Percentiles rank a stretch among this genome's conserved stretches.
Evolutionary conservation across 805 yeast species (phyloP).

Genomic region (Wickerhamiella allomyrinae): DNA sequence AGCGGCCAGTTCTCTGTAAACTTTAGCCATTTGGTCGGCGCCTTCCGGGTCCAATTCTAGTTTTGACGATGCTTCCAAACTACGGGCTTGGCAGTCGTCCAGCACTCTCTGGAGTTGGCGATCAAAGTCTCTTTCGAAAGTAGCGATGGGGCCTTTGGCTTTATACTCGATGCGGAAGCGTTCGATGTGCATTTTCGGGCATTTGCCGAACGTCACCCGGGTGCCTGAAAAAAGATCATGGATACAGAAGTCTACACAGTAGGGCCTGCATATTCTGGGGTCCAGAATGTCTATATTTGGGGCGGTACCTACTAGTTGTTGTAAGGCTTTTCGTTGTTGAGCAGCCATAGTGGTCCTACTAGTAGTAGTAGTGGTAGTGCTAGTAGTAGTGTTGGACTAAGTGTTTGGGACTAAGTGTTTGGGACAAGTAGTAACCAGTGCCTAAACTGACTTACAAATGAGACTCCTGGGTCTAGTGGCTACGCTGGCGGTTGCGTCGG

Average conservation of each 20-base stretch:
- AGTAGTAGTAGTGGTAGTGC: too few relatives aligned
- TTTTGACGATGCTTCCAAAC: conserved; percentile 45
- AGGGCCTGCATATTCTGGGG: conserved; percentile 60
- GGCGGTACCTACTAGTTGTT: conserved; percentile 47
- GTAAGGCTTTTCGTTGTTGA: conserved; percentile 60
- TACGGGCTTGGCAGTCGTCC: conserved; percentile 51
- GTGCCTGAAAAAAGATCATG: conserved; percentile 72
- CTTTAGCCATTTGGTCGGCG: conserved; percentile 33
- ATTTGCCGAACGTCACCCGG: conserved; percentile 67
- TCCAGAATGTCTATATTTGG: conserved; percentile 32
- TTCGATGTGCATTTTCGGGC: conserved; percentile 63
- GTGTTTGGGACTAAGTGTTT: too few relatives aligned
- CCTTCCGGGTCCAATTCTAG: conserved; percentile 60
- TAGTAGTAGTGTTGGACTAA: too few relatives aligned
- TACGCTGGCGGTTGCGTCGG: conserved; percentile 10
- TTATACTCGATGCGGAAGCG: conserved; percentile 54
- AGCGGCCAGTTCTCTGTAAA: neutral
- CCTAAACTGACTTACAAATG: neutral
- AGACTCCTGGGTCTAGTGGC: neutral
- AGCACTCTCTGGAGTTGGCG: conserved; percentile 40
- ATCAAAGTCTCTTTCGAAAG: conserved; percentile 34
- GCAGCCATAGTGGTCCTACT: too few relatives aligned
- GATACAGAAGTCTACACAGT: conserved; percentile 75
- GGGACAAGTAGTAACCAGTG: too few relatives aligned
- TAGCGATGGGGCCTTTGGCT: conserved; percentile 28